These are phyloP conservation scores for Naegleria lovaniensis DNA, from an alignment of 208 protist species.

Conservation along the genomic window DNA sequence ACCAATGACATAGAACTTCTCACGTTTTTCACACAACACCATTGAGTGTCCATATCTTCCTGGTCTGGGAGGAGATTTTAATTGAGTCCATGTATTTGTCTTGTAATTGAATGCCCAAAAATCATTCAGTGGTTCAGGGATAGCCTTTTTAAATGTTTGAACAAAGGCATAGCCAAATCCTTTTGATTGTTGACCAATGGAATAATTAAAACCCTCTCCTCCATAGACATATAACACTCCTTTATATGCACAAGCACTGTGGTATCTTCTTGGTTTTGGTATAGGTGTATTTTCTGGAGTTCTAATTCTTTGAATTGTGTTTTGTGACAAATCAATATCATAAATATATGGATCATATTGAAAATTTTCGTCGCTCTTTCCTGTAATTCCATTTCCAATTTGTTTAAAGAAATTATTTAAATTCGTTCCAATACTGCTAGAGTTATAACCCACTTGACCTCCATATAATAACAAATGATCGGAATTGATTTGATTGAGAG, in stretches of 20 bases:
- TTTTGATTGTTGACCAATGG: neutral
- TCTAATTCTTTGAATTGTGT: neutral
- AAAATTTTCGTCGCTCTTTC: neutral
- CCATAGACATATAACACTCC: neutral
- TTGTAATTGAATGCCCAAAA: conserved; percentile 7
- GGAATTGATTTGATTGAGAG: neutral
- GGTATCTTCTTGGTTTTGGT: conserved; percentile 14
- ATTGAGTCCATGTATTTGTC: neutral
- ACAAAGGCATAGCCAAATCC: neutral
- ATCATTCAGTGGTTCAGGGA: neutral
- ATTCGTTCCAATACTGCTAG: neutral
- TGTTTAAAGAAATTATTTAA: conserved; percentile 4
- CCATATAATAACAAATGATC: neutral
- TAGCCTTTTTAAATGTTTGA: neutral
- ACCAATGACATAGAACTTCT: conserved; percentile 3
- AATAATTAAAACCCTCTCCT: neutral
- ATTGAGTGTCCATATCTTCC: neutral
- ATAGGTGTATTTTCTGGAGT: neutral
- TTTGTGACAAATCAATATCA: conserved; percentile 9
- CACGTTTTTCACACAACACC: neutral
- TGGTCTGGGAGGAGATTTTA: neutral
- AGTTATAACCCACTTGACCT: neutral
- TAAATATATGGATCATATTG: conserved; percentile 17
- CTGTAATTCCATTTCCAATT: neutral
- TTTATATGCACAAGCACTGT: neutral